Base-by-base conservation (phyloP, 2,329 filamentous ascomycete species). In the Penicillium janthinellum region DNA sequence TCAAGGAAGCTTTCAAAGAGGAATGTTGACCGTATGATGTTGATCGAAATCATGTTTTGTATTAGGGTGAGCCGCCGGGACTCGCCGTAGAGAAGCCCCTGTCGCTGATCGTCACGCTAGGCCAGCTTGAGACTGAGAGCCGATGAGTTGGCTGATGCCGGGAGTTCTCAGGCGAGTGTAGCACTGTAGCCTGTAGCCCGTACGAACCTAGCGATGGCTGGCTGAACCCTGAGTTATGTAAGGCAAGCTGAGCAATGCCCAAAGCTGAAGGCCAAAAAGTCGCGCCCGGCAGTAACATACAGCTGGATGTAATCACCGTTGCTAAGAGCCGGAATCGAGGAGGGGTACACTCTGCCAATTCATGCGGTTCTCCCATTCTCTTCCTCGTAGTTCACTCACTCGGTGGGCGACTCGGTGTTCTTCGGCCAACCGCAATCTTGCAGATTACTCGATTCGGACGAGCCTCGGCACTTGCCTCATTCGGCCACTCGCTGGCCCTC, bases 391-490 rank as follows among this genome's bases (percentile, higher is more conserved):
- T 25, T 25, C 4, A 25, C 25, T 25, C 3, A 25, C 25, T 25
- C 3, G 25, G 4, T 25, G 6, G 45, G 5, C 15, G 3, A 35
- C 20, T 62, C 60, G 62, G 56, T 50, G 44, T 42, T 59, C 56
- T 56, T 61, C 61, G 62, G 62, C 35, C 41, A 54, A 35, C 15
- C 20, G 50, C 42, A 38, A 20, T 20, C 20, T 20, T 1, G 20
- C 20, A 20, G 20, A 44, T 52, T 56, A 50, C 54, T 63, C 50
- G 41, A 63, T 62, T 57, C 28, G 58, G 49, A 54, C 59, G 38
- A 64, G 63, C 66, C 66, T 61, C 60, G 62, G 63, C 58, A 58
- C 44, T 58, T 63, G 54, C 61, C 58, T 39, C 39, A 58, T 59
- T 53, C 25, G 48, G 54, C 52, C 49, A 37, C 42, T 45, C 35